Evolutionary conservation across 331 rosid genomes (phyloP).

Genomic region (Dryas integrifolia): DNA sequence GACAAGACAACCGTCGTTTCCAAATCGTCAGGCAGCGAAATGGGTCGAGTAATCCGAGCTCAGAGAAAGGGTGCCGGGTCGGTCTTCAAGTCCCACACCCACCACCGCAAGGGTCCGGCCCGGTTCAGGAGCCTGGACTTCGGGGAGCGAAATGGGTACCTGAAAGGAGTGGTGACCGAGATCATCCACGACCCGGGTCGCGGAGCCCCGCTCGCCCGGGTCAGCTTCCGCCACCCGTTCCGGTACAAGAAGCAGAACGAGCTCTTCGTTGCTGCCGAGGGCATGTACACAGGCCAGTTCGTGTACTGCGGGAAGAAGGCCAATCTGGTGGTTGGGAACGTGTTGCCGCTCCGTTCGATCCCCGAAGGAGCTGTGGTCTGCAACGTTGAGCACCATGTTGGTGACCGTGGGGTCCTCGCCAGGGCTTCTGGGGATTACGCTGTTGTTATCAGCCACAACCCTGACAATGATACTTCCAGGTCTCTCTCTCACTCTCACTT

Average conservation of each 20-base stretch:
- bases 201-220: slow-evolving; percentile 12
- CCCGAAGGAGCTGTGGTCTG: slow-evolving; percentile 25
- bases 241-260: slow-evolving; percentile 23
- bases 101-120: slow-evolving; percentile 26
- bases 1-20: too few species aligned
- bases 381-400: slow-evolving; percentile 20
- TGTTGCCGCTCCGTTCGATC: slow-evolving; percentile 14
- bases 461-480: slow-evolving; percentile 23
- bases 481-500: background rate
- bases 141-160: slow-evolving; percentile 25
- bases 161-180: slow-evolving; percentile 20
- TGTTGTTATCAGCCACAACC: slow-evolving; percentile 12
- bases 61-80: slow-evolving; percentile 20
- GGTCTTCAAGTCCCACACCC: slow-evolving; percentile 23
- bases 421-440: slow-evolving; percentile 24
- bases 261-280: slow-evolving; percentile 22
- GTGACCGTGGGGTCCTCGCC: slow-evolving; percentile 14
- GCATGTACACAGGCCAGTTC: slow-evolving; percentile 13
- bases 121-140: slow-evolving; percentile 19
- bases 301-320: slow-evolving; percentile 24
- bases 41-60: slow-evolving; percentile 19
- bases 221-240: slow-evolving; percentile 25
- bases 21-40: background rate
- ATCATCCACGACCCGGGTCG: slow-evolving; percentile 22
- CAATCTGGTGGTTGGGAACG: slow-evolving; percentile 21